phyloP scores from a whole-genome alignment of 78 protist genomes.

The Pigoraptor vietnamica region DNA sequence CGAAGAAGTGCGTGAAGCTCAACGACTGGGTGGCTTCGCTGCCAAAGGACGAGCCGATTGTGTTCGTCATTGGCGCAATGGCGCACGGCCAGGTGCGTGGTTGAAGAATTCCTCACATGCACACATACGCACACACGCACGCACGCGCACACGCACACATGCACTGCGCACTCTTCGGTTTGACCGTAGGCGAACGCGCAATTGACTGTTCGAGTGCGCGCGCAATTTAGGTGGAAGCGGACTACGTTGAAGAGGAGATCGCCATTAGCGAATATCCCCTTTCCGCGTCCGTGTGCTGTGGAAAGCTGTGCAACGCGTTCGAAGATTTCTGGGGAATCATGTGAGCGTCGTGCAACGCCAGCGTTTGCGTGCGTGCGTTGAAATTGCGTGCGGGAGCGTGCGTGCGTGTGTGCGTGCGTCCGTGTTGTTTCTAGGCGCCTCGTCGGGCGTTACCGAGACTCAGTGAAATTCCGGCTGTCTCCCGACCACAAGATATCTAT shows the following conservation, averaged over 20 bases:
- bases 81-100: slow-evolving; percentile 66
- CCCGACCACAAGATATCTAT: too few relatives aligned
- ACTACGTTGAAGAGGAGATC: slow-evolving; percentile 60
- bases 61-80: slow-evolving; percentile 78
- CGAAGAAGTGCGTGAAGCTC: slow-evolving; percentile 16
- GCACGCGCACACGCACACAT: background rate
- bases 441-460: too few relatives aligned
- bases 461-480: too few relatives aligned
- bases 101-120: background rate
- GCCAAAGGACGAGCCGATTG: slow-evolving; percentile 47
- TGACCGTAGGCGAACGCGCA: too few relatives aligned
- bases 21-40: slow-evolving; percentile 4
- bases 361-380: background rate
- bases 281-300: slow-evolving; percentile 72
- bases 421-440: too few relatives aligned
- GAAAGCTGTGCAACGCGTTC: slow-evolving; percentile 63
- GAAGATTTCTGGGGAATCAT: slow-evolving; percentile 78
- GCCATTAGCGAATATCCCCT: slow-evolving; percentile 79
- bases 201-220: too few relatives aligned
- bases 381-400: too few relatives aligned
- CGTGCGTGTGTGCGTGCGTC: background rate
- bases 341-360: slow-evolving; percentile 14
- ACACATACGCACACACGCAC: background rate
- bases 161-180: background rate
- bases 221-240: slow-evolving; percentile 46